A percentile compares a stretch with the other conserved stretches of the same genome.
Evolutionary conservation across 2,329 filamentous ascomycete species (phyloP).

Genomic region (Alternaria solani): DNA sequence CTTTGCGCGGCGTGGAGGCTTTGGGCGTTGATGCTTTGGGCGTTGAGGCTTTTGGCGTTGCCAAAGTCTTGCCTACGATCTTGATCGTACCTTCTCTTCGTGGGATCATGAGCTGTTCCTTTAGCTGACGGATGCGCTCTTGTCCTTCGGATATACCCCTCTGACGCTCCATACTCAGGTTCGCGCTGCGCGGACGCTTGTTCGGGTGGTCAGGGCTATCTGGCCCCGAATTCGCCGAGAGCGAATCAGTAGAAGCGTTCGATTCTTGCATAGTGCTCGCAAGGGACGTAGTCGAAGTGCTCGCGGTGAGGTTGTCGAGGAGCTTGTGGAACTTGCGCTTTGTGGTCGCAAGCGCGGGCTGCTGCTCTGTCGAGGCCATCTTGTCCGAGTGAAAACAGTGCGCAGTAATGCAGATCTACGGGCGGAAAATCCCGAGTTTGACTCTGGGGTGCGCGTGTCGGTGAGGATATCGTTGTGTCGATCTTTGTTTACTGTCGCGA

Average conservation of each 20-base stretch:
- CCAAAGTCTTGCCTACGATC: slow-evolving; percentile 38
- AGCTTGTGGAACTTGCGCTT: slow-evolving; percentile 84
- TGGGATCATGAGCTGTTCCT: slow-evolving; percentile 44
- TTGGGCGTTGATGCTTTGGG: slow-evolving; percentile 33
- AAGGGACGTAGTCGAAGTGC: slow-evolving; percentile 56
- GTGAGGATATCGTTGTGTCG: slow-evolving; percentile 18
- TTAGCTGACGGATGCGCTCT: slow-evolving; percentile 42
- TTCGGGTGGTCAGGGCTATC: slow-evolving; percentile 39
- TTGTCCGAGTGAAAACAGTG: not conserved
- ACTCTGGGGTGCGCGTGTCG: slow-evolving; percentile 1
- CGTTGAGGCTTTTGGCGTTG: slow-evolving; percentile 37
- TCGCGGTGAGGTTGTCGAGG: slow-evolving; percentile 61
- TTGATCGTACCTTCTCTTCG: slow-evolving; percentile 40
- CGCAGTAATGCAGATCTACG: not conserved
- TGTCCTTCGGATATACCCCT: slow-evolving; percentile 40
- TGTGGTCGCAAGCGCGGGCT: slow-evolving; percentile 72
- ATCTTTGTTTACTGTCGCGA: slow-evolving; percentile 36
- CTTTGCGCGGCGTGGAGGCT: slow-evolving; percentile 42
- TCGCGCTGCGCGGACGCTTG: slow-evolving; percentile 48
- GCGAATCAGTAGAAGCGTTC: slow-evolving; percentile 44
- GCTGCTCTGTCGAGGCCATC: slow-evolving; percentile 27
- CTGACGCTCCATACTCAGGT: slow-evolving; percentile 37
- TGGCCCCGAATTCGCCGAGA: slow-evolving; percentile 34
- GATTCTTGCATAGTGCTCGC: slow-evolving; percentile 48
- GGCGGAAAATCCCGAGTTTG: slow-evolving; percentile 1